Conservation (phyloP, 345 rosid genomes). For the Brassica cretica region DNA sequence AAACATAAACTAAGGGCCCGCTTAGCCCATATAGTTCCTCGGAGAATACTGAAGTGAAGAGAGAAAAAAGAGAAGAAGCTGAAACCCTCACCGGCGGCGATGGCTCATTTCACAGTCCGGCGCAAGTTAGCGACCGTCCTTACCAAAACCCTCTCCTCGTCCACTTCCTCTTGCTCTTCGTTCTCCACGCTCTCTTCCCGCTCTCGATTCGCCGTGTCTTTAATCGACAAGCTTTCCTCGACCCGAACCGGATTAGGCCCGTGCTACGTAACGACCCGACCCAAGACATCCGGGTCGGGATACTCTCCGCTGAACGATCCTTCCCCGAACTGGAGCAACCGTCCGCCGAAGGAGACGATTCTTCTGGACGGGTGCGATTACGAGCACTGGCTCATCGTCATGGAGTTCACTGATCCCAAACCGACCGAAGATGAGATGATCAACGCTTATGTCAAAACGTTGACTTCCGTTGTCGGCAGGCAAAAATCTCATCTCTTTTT, state of each 20-base stretch:
- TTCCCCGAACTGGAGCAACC: conserved; percentile 94
- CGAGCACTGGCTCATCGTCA: conserved; percentile 92
- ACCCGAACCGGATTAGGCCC: conserved; percentile 34
- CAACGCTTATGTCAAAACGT: conserved; percentile 73
- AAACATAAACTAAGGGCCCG: conserved; percentile 2
- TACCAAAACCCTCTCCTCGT: conserved; percentile 42
- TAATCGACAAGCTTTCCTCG: conserved; percentile 40
- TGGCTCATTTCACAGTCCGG: conserved; percentile 60
- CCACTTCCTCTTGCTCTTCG: conserved; percentile 37
- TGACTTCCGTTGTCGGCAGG: conserved; percentile 82
- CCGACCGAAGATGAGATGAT: conserved; percentile 87
- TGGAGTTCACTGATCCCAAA: conserved; percentile 87
- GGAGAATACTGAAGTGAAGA: neutral
- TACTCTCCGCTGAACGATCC: conserved; percentile 90
- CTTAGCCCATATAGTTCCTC: conserved; percentile 14
- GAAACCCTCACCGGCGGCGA: conserved; percentile 42
- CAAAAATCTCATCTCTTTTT: neutral
- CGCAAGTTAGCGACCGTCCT: conserved; percentile 54
- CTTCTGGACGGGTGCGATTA: conserved; percentile 93
- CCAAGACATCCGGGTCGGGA: conserved; percentile 68
- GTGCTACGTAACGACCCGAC: conserved; percentile 45
- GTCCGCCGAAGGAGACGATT: conserved; percentile 89
- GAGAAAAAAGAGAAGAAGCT: neutral
- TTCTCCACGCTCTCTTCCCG: conserved; percentile 44
- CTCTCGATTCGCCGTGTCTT: conserved; percentile 49